Base-by-base conservation (phyloP, 2,329 filamentous ascomycete species). In the Aspergillus ustus region DNA sequence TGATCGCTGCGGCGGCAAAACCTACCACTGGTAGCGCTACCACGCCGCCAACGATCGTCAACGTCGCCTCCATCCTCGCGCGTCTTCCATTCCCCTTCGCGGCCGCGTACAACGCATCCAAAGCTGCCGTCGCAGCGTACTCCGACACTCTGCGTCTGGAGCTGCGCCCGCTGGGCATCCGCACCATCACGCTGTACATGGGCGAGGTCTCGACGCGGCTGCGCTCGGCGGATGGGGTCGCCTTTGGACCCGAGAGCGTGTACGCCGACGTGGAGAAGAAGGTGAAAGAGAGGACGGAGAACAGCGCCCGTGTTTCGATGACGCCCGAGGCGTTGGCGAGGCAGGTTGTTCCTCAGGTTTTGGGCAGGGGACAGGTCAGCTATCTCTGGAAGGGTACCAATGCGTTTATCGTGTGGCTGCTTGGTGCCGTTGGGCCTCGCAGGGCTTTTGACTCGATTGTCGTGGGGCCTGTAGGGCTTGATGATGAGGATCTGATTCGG, bases 311-410 rank as follows among this genome's bases (percentile, higher is more conserved):
- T n/a, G 20, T 22, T 19, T 22, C 45, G 5, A 22, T 48, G 4
- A 13, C 4, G 8, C 5, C 45, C 7, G 45, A 22, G n/a, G 20
- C 9, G 1, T 48, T 48, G 8, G 45, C 45, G 5, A 22, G 19
- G 45, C 7, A 48, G 20, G 45, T 48, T 48, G 45, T 25, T 8
- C 7, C 7, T 25, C 11, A 25, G 22, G 20, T 28, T 20, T 15
- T 48, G 20, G 34, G 34, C 15, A 6, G 34, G 2, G 34, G 34
- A 1, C 28, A 44, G 2, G 25, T n/a, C 5, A 20, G 20, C 6
- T 50, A 40, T 40, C 3, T 57, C 1, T 57, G 54, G 54, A 57
- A 57, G 25, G 54, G 54, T n/a, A 57, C 29, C 9, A 57, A 57
- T n/a, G 54, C 45, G 7, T 57, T 46, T 29, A 13, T 40, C 2